Conservation (phyloP, 176 grass and related monocot genomes). For the Saccharum spontaneum region DNA sequence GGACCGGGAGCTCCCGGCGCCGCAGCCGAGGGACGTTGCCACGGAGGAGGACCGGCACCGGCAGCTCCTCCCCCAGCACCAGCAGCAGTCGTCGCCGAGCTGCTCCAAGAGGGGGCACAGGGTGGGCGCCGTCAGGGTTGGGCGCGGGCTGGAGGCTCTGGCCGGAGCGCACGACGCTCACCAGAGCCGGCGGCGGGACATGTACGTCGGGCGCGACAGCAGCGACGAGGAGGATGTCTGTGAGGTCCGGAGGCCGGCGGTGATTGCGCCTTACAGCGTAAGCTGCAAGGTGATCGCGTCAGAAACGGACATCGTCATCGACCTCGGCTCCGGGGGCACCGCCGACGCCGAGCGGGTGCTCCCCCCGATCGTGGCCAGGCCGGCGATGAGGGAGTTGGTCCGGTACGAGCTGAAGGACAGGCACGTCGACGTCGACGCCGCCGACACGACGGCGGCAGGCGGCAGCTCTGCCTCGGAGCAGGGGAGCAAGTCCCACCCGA, state of each 20-base stretch:
- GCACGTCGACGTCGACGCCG: background rate
- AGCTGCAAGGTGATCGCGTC: slow-evolving; percentile 43
- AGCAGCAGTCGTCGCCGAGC: slow-evolving; percentile 18
- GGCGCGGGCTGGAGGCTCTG: background rate
- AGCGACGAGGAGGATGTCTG: background rate
- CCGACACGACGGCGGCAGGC: background rate
- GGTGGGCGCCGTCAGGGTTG: background rate
- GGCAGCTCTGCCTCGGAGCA: slow-evolving; percentile 24
- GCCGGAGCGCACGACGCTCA: background rate
- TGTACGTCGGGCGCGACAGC: slow-evolving; percentile 21
- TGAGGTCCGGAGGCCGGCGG: background rate
- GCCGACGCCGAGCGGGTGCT: slow-evolving; percentile 27
- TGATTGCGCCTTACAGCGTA: background rate
- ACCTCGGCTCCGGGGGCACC: slow-evolving; percentile 21
- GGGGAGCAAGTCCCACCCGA: slow-evolving; percentile 25
- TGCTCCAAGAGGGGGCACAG: slow-evolving; percentile 38
- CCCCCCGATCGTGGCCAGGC: slow-evolving; percentile 55
- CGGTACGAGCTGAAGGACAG: background rate
- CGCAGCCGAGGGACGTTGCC: slow-evolving; percentile 9
- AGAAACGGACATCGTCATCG: slow-evolving; percentile 53
- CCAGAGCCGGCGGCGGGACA: slow-evolving; percentile 12
- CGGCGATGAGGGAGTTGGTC: slow-evolving; percentile 10
- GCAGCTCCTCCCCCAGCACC: background rate
- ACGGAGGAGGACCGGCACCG: slow-evolving; percentile 5
- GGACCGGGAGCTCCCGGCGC: slow-evolving; percentile 26